Evolutionary conservation across 2,329 filamentous ascomycete species (phyloP).

Genomic region (Orbilia quercus): DNA sequence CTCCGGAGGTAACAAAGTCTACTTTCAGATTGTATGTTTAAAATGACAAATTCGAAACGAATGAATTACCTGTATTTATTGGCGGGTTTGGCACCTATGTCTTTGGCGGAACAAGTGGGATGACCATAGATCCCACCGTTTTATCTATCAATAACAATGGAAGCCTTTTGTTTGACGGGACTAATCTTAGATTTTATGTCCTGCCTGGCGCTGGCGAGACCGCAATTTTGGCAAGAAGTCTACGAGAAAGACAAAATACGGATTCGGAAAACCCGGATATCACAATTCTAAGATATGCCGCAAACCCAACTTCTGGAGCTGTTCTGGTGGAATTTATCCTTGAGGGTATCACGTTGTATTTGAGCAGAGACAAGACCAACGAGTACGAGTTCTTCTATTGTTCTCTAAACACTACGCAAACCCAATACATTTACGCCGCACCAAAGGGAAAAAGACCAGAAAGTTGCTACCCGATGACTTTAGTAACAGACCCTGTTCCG

Average conservation of each 20-base stretch:
- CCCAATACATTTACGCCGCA: conserved; percentile 2
- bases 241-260: background rate
- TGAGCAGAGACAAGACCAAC: background rate
- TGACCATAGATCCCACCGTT: conserved; percentile 1
- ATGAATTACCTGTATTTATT: conserved; percentile 11
- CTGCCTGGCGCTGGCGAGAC: background rate
- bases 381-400: conserved; percentile 24
- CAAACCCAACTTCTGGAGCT: conserved; percentile 1
- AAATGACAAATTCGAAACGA: conserved; percentile 10
- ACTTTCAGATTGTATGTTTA: conserved; percentile 16
- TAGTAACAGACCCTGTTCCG: conserved; percentile 12
- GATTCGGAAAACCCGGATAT: conserved; percentile 3
- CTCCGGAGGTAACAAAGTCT: conserved; percentile 1
- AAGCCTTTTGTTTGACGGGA: conserved; percentile 7
- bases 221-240: background rate
- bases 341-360: conserved; percentile 16
- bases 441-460: background rate
- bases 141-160: conserved; percentile 6
- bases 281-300: conserved; percentile 10
- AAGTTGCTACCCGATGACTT: conserved; percentile 8
- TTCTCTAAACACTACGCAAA: conserved; percentile 4
- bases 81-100: conserved; percentile 7
- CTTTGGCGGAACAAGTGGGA: conserved; percentile 4
- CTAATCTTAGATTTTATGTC: conserved; percentile 9
- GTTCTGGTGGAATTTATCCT: conserved; percentile 3